Conservation (phyloP, 352 stramenopile genomes). For the Globisporangium radiosum region DNA sequence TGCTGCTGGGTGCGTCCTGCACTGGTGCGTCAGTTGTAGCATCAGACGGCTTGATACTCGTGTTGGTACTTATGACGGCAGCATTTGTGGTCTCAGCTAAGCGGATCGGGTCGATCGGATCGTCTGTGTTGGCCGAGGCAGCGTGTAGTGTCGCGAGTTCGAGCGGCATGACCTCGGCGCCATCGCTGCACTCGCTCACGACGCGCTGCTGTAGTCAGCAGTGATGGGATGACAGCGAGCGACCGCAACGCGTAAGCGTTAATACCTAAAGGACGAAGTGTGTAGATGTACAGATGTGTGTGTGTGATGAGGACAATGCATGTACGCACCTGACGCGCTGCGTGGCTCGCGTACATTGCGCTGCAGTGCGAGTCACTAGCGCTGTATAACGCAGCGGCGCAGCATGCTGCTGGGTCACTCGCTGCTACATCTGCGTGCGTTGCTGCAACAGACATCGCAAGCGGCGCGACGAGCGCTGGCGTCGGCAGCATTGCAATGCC, state of each 20-base stretch:
- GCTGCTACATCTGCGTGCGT: not conserved
- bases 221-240: not conserved
- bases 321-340: too few species aligned
- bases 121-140: not conserved
- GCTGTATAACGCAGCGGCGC: not conserved
- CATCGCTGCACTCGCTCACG: constrained; percentile 3
- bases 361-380: not conserved
- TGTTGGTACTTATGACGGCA: not conserved
- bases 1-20: not conserved
- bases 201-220: not conserved
- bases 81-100: not conserved
- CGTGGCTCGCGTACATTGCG: not conserved
- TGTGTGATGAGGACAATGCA: too few species aligned
- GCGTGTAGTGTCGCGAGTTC: constrained; percentile 2
- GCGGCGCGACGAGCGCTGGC: not conserved
- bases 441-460: not conserved
- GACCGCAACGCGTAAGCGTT: not conserved
- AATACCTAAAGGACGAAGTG: not conserved
- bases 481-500: constrained; percentile 13
- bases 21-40: too few species aligned
- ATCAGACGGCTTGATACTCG: not conserved
- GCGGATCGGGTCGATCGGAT: not conserved
- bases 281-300: not conserved
- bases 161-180: constrained; percentile 3
- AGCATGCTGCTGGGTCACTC: not conserved